These are phyloP conservation scores for Chenopodium quinoa DNA, from an alignment of 148 eudicot genomes.

Conservation along the genomic window DNA sequence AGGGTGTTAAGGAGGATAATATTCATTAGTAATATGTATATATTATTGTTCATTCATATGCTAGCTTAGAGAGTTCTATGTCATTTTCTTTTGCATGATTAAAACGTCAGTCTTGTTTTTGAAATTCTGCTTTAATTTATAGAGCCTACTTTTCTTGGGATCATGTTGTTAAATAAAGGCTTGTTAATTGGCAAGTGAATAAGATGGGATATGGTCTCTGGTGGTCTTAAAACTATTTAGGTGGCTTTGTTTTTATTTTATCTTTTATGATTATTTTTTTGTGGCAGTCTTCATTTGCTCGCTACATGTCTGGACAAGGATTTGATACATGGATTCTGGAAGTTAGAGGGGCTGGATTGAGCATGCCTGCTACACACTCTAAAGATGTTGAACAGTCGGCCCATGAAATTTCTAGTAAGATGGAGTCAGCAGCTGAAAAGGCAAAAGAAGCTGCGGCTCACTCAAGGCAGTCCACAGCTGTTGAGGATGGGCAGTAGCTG, in stretches of 20 bases:
- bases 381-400: constrained; percentile 66
- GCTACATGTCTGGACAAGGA: constrained; percentile 95
- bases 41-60: neutral
- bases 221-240: neutral
- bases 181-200: neutral
- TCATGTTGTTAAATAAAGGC: neutral
- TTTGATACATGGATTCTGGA: constrained; percentile 98
- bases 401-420: constrained; percentile 52
- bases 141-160: neutral
- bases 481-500: constrained; percentile 28
- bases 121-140: neutral
- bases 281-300: constrained; percentile 95
- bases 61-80: neutral
- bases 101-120: neutral
- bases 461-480: constrained; percentile 31
- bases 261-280: neutral
- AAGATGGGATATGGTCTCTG: neutral
- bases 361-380: constrained; percentile 49
- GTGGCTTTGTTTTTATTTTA: neutral
- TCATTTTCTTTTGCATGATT: neutral
- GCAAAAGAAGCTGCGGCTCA: constrained; percentile 39
- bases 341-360: constrained; percentile 96
- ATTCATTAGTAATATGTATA: too few species aligned
- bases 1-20: neutral
- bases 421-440: constrained; percentile 68